phyloP scores from a whole-genome alignment of 805 yeast species.

The Myxozyma geophila region DNA sequence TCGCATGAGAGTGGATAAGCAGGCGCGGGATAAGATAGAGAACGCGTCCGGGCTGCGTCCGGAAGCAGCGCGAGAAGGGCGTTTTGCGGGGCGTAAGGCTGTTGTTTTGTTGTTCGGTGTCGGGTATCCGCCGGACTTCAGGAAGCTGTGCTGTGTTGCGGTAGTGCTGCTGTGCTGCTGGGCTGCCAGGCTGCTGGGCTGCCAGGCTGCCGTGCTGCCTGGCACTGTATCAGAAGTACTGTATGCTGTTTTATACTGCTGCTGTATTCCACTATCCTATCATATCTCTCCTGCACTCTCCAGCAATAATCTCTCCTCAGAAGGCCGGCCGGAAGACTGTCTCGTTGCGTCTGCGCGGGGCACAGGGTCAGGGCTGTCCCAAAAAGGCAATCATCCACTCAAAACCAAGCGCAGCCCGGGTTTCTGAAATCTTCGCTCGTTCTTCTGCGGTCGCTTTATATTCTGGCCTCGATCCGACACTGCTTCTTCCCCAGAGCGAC shows the following conservation, averaged over 20 bases:
- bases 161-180: no score
- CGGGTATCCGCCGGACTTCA: not conserved
- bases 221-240: no score
- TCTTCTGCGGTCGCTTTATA: not conserved
- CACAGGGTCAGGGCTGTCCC: not conserved
- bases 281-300: no score
- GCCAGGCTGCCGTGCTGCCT: no score
- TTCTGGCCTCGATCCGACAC: not conserved
- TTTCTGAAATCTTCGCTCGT: not conserved
- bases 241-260: no score
- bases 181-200: no score
- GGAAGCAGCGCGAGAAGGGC: not conserved
- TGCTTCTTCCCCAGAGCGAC: not conserved
- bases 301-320: no score
- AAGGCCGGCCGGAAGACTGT: slow-evolving; percentile 3
- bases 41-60: not conserved
- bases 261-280: no score
- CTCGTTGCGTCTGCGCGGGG: not conserved
- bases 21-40: not conserved
- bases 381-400: no score
- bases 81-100: not conserved
- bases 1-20: not conserved
- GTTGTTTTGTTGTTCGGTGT: not conserved
- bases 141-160: no score
- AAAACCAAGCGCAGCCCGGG: not conserved